Conservation (phyloP, 2,329 filamentous ascomycete genomes). For the Apiospora hydei region DNA sequence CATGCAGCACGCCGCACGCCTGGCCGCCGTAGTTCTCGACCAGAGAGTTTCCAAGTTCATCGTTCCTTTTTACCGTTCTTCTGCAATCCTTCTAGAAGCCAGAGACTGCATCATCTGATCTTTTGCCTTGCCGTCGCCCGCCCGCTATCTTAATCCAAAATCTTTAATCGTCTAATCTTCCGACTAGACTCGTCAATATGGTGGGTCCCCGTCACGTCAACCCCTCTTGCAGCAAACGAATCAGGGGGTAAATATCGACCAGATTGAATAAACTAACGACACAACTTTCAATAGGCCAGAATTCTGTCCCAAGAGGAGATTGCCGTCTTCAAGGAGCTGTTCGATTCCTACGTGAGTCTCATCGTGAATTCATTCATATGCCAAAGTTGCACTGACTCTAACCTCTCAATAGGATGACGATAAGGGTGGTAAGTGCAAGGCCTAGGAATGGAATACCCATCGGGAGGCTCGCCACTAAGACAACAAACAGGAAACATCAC, state of each 20-base stretch:
- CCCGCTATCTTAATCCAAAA: background rate
- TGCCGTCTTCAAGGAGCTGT: slow-evolving; percentile 41
- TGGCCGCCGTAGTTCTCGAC: background rate
- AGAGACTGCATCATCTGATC: background rate
- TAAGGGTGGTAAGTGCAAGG: slow-evolving; percentile 37
- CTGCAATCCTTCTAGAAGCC: background rate
- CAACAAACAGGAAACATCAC: slow-evolving; percentile 42
- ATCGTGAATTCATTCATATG: slow-evolving; percentile 4
- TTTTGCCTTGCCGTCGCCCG: background rate
- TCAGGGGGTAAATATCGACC: too few relatives aligned
- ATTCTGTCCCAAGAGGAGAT: slow-evolving; percentile 38
- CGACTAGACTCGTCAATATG: slow-evolving; percentile 11
- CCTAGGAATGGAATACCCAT: background rate
- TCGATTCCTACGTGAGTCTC: slow-evolving; percentile 39
- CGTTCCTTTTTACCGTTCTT: background rate
- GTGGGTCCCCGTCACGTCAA: slow-evolving; percentile 20
- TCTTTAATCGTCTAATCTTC: background rate
- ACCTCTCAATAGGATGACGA: slow-evolving; percentile 33
- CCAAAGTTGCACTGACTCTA: background rate
- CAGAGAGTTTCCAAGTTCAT: background rate
- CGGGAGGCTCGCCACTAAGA: background rate
- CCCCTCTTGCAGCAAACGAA: slow-evolving; percentile 3
- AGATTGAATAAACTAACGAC: background rate
- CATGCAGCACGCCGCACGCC: slow-evolving; percentile 9
- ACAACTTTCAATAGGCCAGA: slow-evolving; percentile 30